These are phyloP conservation scores for Dunaliella primolecta DNA, from an alignment of 139 green algal species.

Conservation along the genomic window DNA sequence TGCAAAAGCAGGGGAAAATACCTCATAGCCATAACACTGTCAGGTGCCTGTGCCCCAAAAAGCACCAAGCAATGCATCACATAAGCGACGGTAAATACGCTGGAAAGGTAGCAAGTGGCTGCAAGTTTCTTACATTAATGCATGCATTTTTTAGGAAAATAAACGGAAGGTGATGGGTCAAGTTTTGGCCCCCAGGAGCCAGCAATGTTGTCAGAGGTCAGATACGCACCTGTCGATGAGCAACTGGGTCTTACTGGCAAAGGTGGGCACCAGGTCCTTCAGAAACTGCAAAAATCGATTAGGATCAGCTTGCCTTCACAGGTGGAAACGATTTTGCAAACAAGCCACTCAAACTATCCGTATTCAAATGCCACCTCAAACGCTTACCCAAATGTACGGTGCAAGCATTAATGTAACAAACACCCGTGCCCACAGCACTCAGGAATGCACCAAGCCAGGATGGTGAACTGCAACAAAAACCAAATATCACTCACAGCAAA, in stretches of 20 bases:
- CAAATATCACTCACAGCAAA: neutral
- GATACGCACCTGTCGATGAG: conserved; percentile 1
- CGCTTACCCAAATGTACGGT: neutral
- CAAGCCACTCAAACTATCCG: neutral
- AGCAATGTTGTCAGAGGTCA: neutral
- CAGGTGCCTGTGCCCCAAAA: no score
- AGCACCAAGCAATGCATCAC: neutral
- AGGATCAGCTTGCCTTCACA: neutral
- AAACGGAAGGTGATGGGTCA: no score
- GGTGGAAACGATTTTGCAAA: neutral
- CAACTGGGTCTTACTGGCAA: conserved; percentile 2
- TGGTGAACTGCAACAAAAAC: neutral
- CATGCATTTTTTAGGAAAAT: no score
- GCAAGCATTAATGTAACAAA: neutral
- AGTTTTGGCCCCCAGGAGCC: no score
- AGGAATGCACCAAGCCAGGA: neutral
- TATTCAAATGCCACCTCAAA: neutral
- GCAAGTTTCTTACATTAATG: no score
- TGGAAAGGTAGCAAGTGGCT: no score
- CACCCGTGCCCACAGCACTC: neutral
- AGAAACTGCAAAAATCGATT: conserved; percentile 1
- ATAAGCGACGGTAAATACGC: no score
- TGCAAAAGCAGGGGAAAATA: no score
- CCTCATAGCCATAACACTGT: no score
- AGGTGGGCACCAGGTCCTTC: conserved; percentile 19